Conservation (phyloP, 768 basidiomycete genomes). For the Floccularia luteovirens region DNA sequence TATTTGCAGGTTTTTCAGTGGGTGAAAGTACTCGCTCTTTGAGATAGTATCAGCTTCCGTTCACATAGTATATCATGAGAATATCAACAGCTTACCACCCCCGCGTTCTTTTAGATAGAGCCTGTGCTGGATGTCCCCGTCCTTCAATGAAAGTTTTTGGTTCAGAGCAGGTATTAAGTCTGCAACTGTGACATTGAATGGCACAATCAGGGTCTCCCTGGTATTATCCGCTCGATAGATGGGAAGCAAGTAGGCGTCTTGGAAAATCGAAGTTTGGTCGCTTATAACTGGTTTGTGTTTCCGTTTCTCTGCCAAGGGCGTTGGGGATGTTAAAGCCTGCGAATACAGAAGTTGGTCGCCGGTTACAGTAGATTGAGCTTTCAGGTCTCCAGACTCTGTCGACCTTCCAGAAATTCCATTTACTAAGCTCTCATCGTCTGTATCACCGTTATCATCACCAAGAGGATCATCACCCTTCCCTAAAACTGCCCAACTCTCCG, state of each 20-base stretch:
- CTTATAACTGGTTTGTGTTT: not conserved
- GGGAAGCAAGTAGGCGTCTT: conserved; percentile 46
- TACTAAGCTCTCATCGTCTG: not conserved
- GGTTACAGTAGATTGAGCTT: not conserved
- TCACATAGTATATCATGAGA: too few species aligned
- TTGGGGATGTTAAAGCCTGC: too few species aligned
- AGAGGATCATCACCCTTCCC: conserved; percentile 17
- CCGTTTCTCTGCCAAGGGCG: not conserved
- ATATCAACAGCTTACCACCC: conserved; percentile 44
- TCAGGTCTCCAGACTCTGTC: not conserved
- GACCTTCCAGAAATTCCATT: not conserved
- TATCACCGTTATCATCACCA: not conserved
- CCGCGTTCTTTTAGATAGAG: conserved; percentile 72
- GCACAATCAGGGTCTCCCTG: conserved; percentile 63
- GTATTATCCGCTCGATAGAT: conserved; percentile 71
- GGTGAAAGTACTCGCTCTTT: conserved; percentile 78
- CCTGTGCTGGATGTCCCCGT: conserved; percentile 48
- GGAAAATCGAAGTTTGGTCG: not conserved
- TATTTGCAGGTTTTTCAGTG: conserved; percentile 80
- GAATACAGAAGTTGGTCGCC: too few species aligned
- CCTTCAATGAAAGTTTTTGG: conserved; percentile 40
- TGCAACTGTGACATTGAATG: conserved; percentile 59
- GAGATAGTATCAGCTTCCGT: not conserved
- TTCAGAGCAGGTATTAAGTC: conserved; percentile 59
- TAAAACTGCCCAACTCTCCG: conserved; percentile 68